Evolutionary conservation across 768 basidiomycete species (phyloP), one percentile per base, ranked within the genome.

Genomic region (Lactifluus pinguis): DNA sequence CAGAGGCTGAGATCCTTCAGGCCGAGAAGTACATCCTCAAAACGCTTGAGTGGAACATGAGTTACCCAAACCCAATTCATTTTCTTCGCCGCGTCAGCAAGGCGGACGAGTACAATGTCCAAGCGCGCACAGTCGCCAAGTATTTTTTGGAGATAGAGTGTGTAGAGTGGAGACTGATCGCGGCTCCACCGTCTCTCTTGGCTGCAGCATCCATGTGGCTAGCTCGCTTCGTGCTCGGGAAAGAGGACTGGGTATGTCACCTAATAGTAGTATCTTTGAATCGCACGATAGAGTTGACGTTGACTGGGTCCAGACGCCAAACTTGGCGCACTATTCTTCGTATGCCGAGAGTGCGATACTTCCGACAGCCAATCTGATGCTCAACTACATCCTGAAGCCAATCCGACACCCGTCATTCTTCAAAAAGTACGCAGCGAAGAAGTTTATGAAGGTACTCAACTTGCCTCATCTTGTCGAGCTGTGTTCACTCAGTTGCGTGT

Each of bases 61-160:
- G 84, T 60, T 90, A 85, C 69, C 90, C 95, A 32, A 92, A 89
- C 64, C 92, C 93, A 2, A 85, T 98, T 75, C 85, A 89, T 64
- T 97, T 87, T 78, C 79, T 97, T 44, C 78, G 94, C 42, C 80
- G 94, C 38, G 85, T 91, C 58, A 92, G 89, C 76, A 98, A 97
- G 75, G 95, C 93, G 3, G 95, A 98, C 67, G 84, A 86, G 58
- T 95, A 92, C 72, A 89, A 95, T 66, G 80, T 89, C 34, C 83
- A 91, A 66, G 86, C 86, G 15, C 76, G 94, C 59, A 94, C 93
- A 3, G 79, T 97, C 19, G 92, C 85, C 39, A 97, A 98, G 72
- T 98, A 92, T 73, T 79, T 97, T 54, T 76, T 95, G 55, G 95
- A 97, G 75, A 89, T 97, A 52, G 82, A 83, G 13, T 82, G 83